Evolutionary conservation across 2,329 filamentous ascomycete genomes (phyloP).

Genomic region (Dothideomycetes sp.): DNA sequence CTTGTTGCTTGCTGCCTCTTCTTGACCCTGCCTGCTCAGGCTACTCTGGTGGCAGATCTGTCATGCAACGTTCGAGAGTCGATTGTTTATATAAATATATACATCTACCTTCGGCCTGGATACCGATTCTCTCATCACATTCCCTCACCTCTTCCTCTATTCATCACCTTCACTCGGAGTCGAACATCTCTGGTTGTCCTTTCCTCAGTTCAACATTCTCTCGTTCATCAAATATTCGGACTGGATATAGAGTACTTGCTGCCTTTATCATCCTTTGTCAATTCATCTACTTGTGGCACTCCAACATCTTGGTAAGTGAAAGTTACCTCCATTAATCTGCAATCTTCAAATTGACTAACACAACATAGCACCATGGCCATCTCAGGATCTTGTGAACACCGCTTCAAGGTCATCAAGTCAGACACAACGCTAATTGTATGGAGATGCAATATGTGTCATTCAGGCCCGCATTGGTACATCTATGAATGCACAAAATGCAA

Average conservation of each 20-base stretch:
- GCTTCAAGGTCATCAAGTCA: constrained; percentile 43
- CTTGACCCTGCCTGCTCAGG: constrained; percentile 7
- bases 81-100: constrained; percentile 13
- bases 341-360: constrained; percentile 3
- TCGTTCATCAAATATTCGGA: background rate
- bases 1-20: constrained; percentile 11
- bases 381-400: constrained; percentile 39
- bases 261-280: no score
- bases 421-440: constrained; percentile 43
- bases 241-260: no score
- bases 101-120: constrained; percentile 10
- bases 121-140: constrained; percentile 1
- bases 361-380: constrained; percentile 34
- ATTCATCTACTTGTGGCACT: no score
- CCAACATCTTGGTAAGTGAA: no score
- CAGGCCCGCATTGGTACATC: constrained; percentile 42
- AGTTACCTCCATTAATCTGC: no score
- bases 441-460: constrained; percentile 45
- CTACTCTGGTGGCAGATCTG: constrained; percentile 10
- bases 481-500: constrained; percentile 44
- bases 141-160: background rate
- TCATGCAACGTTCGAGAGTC: constrained; percentile 7
- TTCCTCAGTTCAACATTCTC: background rate
- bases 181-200: background rate
- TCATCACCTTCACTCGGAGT: background rate